Evolutionary conservation across 441 rosid genomes (phyloP).

Genomic region (Syzygium syzygioides): DNA sequence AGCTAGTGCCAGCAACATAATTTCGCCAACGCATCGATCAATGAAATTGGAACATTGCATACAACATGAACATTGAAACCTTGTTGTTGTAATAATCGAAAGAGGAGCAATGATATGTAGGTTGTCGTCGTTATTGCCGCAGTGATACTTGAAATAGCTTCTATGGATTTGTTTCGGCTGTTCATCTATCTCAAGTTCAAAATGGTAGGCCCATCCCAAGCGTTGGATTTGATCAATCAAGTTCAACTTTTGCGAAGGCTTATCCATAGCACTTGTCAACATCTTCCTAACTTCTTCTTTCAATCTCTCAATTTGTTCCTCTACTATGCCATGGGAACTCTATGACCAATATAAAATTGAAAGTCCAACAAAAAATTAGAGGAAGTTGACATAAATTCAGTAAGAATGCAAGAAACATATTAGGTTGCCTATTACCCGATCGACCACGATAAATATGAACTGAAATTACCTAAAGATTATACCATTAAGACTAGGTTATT

Average conservation of each 20-base stretch:
- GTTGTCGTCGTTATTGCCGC: fast-evolving
- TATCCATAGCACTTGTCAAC: background rate
- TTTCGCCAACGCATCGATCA: background rate
- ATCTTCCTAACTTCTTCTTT: background rate
- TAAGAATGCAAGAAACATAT: background rate
- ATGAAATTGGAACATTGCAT: background rate
- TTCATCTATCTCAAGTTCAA: background rate
- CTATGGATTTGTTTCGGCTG: background rate
- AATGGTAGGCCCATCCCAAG: background rate
- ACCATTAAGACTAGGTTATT: background rate
- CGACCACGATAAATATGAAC: background rate
- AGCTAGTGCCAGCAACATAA: background rate
- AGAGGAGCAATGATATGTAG: background rate
- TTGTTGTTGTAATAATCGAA: background rate
- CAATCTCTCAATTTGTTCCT: background rate
- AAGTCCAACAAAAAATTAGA: background rate
- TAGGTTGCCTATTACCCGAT: background rate
- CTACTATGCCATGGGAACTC: background rate
- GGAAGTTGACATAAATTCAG: background rate
- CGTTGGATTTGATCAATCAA: background rate
- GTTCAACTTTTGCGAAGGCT: background rate
- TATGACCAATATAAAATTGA: background rate
- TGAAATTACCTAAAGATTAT: too few species aligned
- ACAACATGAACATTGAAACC: background rate
- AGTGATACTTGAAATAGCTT: background rate